These are phyloP conservation scores for Tuber borchii DNA, from an alignment of 495 filamentous ascomycete genomes.

Conservation along the genomic window DNA sequence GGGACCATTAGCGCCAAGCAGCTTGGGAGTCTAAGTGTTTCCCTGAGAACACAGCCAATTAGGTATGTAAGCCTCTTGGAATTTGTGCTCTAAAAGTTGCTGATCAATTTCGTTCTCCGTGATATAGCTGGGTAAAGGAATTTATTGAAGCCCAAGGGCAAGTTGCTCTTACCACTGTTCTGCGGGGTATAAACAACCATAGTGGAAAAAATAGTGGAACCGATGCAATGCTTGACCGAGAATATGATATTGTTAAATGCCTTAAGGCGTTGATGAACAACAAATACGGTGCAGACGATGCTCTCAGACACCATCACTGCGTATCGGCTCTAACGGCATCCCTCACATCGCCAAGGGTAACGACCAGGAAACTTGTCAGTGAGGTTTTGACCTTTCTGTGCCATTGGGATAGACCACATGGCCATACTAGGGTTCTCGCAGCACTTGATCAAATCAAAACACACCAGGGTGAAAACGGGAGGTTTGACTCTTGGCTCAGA, in stretches of 20 bases:
- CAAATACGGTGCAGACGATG: slow-evolving; percentile 96
- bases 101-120: slow-evolving; percentile 14
- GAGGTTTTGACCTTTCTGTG: slow-evolving; percentile 95
- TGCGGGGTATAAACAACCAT: slow-evolving; percentile 80
- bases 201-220: slow-evolving; percentile 62
- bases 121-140: slow-evolving; percentile 72
- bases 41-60: slow-evolving; percentile 90
- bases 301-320: slow-evolving; percentile 81
- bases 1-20: slow-evolving; percentile 89
- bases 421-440: slow-evolving; percentile 90
- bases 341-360: slow-evolving; percentile 78
- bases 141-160: slow-evolving; percentile 98
- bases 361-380: slow-evolving; percentile 89
- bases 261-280: slow-evolving; percentile 97
- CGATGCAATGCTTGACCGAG: slow-evolving; percentile 59
- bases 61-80: slow-evolving; percentile 46
- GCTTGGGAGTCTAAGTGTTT: slow-evolving; percentile 83
- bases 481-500: slow-evolving; percentile 98
- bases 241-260: slow-evolving; percentile 98
- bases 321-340: slow-evolving; percentile 82
- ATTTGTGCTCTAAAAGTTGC: slow-evolving; percentile 8
- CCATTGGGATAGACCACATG: slow-evolving; percentile 79
- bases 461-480: slow-evolving; percentile 83
- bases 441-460: slow-evolving; percentile 87
- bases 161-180: slow-evolving; percentile 88